Percentiles rank a stretch among this genome's conserved stretches.
These are phyloP conservation scores for Stephanodiscus minutulus DNA, from an alignment of 108 stramenopile genomes.

Conservation along the genomic window DNA sequence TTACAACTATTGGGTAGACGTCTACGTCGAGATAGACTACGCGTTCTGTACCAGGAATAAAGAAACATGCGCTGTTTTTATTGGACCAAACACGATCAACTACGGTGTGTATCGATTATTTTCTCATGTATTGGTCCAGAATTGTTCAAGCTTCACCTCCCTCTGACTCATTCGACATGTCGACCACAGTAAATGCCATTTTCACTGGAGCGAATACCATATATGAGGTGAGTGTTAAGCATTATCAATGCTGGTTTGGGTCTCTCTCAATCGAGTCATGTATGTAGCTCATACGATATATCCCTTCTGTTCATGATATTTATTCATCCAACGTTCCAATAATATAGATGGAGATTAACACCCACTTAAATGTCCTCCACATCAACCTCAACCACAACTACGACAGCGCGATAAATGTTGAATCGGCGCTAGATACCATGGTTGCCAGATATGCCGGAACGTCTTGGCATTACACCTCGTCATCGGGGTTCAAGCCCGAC, in stretches of 20 bases:
- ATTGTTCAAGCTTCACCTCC: too few species aligned
- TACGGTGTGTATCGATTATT: neutral
- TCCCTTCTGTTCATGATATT: neutral
- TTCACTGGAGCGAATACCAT: too few species aligned
- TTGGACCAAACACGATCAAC: conserved; percentile 1
- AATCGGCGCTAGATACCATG: neutral
- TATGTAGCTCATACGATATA: neutral
- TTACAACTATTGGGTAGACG: neutral
- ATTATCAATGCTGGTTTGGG: too few species aligned
- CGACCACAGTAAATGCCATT: neutral
- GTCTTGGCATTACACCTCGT: neutral
- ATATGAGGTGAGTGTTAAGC: too few species aligned
- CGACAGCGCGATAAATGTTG: too few species aligned
- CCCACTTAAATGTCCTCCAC: too few species aligned
- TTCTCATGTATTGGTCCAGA: too few species aligned
- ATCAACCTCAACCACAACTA: neutral
- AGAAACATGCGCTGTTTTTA: neutral
- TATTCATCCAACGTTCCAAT: neutral
- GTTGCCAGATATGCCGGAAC: neutral
- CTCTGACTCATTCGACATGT: too few species aligned
- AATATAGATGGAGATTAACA: too few species aligned
- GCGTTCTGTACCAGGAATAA: neutral
- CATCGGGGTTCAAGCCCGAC: neutral
- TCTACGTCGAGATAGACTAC: conserved; percentile 15
- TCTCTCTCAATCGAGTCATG: too few species aligned